phyloP scores from a whole-genome alignment of 169 alveolate genomes.

The Eimeria acervulina region DNA sequence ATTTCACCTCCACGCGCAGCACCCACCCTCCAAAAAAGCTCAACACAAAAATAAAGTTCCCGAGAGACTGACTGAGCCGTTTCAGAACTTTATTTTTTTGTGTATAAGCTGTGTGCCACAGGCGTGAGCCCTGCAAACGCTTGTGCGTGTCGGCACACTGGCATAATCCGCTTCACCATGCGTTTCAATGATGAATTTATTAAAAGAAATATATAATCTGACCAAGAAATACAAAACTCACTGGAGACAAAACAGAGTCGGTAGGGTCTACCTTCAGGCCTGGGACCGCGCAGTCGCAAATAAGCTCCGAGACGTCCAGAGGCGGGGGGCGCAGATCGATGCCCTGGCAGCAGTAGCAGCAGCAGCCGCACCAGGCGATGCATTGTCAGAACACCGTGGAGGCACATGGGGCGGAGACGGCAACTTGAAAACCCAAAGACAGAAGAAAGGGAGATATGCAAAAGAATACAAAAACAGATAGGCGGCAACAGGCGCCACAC shows the following conservation, averaged over 20 bases:
- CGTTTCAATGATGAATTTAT: too few relatives aligned
- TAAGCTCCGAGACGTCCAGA: constrained; percentile 57
- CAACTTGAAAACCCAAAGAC: background rate
- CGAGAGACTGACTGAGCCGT: too few relatives aligned
- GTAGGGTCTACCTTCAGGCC: constrained; percentile 79
- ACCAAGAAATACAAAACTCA: background rate
- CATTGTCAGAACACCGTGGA: too few relatives aligned
- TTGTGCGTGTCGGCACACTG: too few relatives aligned
- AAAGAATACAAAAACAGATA: background rate
- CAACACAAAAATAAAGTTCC: too few relatives aligned
- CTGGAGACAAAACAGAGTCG: constrained; percentile 73
- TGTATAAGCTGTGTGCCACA: too few relatives aligned
- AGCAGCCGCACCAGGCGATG: background rate
- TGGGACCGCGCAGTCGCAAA: constrained; percentile 63
- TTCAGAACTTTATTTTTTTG: too few relatives aligned
- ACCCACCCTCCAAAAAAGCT: background rate
- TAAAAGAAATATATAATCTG: too few relatives aligned
- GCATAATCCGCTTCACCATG: too few relatives aligned
- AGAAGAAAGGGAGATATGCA: background rate
- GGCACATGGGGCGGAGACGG: too few relatives aligned
- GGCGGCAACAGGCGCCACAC: background rate
- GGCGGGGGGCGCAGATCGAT: constrained; percentile 41
- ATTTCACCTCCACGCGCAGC: background rate
- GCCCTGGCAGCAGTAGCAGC: constrained; percentile 58
- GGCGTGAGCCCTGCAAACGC: too few relatives aligned